Evolutionary conservation across 306 rosid genomes (phyloP).

Genomic region (Rubus idaeus): DNA sequence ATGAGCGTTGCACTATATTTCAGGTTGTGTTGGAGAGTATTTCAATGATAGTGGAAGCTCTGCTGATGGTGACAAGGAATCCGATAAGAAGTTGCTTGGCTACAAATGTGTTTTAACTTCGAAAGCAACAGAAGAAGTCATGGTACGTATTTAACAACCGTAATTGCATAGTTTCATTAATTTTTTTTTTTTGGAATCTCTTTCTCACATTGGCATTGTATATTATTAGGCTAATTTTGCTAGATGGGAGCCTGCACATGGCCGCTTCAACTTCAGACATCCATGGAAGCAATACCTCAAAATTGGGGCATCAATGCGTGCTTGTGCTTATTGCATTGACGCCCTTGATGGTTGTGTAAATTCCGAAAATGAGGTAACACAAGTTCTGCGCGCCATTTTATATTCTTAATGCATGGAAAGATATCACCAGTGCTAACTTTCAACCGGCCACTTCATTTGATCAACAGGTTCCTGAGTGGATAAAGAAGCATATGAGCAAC

Average conservation of each 20-base stretch:
- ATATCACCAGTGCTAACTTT: background rate
- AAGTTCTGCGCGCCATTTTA: background rate
- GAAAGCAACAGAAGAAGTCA: slow-evolving; percentile 62
- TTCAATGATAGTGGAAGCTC: slow-evolving; percentile 27
- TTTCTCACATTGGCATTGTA: background rate
- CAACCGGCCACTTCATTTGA: background rate
- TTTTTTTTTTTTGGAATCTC: background rate
- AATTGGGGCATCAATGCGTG: slow-evolving; percentile 71
- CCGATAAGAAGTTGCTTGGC: slow-evolving; percentile 39
- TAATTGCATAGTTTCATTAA: background rate
- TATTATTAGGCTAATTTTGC: slow-evolving; percentile 70
- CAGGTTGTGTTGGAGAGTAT: slow-evolving; percentile 58
- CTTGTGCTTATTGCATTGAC: slow-evolving; percentile 72
- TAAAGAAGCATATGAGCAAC: slow-evolving; percentile 47
- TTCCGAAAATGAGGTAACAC: slow-evolving; percentile 55
- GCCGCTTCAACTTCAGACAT: slow-evolving; percentile 76
- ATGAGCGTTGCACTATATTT: slow-evolving; percentile 1
- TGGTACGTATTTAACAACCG: slow-evolving; percentile 42
- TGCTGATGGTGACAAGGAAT: slow-evolving; percentile 30
- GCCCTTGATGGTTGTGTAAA: slow-evolving; percentile 67
- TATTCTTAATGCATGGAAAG: background rate
- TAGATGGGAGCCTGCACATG: slow-evolving; percentile 88
- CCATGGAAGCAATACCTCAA: slow-evolving; percentile 84
- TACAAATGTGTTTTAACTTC: slow-evolving; percentile 68
- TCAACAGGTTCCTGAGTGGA: slow-evolving; percentile 44